Evolutionary conservation across 73 alveolate genomes (phyloP).

Genomic region (Breviolum minutum): DNA sequence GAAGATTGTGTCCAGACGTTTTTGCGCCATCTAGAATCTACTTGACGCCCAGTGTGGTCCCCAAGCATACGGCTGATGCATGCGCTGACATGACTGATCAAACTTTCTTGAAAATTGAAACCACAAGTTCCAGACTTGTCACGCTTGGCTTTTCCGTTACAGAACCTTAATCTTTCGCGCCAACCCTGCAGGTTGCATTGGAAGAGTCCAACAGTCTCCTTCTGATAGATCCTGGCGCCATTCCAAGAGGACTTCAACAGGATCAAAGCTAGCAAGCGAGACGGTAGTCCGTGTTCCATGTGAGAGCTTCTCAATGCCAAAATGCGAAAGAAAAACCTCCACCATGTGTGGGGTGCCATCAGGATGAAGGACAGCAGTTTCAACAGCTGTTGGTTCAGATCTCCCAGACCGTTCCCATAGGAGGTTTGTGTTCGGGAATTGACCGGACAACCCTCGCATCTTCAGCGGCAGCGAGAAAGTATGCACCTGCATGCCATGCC

Average conservation of each 20-base stretch:
- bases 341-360: constrained; percentile 18
- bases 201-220: background rate
- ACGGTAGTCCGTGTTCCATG: background rate
- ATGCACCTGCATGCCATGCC: background rate
- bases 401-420: background rate
- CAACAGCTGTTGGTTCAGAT: background rate
- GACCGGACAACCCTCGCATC: background rate
- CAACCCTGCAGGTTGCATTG: no score
- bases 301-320: constrained; percentile 3
- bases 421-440: constrained; percentile 25
- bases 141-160: no score
- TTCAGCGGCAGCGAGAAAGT: background rate
- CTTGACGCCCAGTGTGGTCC: background rate
- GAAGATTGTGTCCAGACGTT: background rate
- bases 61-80: background rate
- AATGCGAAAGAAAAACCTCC: background rate
- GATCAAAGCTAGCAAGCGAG: background rate
- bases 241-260: constrained; percentile 4
- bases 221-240: background rate
- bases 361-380: background rate
- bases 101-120: background rate
- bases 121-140: background rate
- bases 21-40: background rate
- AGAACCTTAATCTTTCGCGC: no score
- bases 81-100: background rate